phyloP scores from a whole-genome alignment of 768 basidiomycete genomes.

The Suillus weaverae region DNA sequence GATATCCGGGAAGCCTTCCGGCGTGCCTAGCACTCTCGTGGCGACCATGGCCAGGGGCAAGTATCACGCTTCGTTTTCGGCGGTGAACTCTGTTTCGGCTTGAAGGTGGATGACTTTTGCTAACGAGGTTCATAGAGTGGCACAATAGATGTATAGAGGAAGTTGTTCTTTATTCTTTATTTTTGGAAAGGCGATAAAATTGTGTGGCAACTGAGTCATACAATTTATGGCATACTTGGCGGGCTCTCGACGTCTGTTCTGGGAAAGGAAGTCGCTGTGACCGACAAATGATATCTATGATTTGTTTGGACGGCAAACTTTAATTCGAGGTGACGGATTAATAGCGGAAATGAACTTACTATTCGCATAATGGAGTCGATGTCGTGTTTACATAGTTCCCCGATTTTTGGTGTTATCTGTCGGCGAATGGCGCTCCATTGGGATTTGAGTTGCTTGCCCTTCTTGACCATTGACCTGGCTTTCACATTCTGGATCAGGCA shows the following conservation, averaged over 20 bases:
- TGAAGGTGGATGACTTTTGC: constrained; percentile 88
- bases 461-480: constrained; percentile 67
- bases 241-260: background rate
- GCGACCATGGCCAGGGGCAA: constrained; percentile 77
- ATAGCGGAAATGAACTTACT: constrained; percentile 39
- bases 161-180: constrained; percentile 18
- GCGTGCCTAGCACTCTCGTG: constrained; percentile 60
- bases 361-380: constrained; percentile 57
- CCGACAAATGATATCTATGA: constrained; percentile 41
- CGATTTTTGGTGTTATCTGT: constrained; percentile 82
- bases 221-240: background rate
- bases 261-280: constrained; percentile 18
- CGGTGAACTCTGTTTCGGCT: constrained; percentile 91
- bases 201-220: background rate
- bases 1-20: constrained; percentile 62
- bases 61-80: constrained; percentile 74
- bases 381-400: constrained; percentile 69
- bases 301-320: constrained; percentile 37
- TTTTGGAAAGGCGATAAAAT: background rate
- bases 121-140: constrained; percentile 73
- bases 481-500: constrained; percentile 54
- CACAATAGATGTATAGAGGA: constrained; percentile 53
- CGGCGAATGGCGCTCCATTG: constrained; percentile 69
- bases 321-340: constrained; percentile 13
- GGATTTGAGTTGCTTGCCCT: constrained; percentile 50